Percentiles rank a stretch among this genome's conserved stretches.
These are phyloP conservation scores for Flaveria linearis DNA, from an alignment of 129 eudicot species.

Conservation along the genomic window DNA sequence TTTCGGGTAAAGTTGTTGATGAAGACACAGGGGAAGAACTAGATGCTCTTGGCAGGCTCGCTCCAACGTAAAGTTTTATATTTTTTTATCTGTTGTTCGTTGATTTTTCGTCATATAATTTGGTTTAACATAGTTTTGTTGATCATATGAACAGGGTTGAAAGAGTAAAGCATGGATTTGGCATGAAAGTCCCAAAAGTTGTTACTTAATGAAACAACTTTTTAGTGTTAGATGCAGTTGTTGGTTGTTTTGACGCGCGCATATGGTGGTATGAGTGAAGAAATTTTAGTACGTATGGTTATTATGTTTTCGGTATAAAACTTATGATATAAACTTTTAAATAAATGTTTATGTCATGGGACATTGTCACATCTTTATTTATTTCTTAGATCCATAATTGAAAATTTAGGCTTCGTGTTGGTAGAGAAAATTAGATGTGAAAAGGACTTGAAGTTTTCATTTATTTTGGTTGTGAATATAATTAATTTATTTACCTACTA, in stretches of 20 bases:
- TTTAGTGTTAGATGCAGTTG: neutral
- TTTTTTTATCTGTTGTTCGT: neutral
- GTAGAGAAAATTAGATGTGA: constrained; percentile 17
- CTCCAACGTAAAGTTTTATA: constrained; percentile 79
- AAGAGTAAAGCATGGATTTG: constrained; percentile 75
- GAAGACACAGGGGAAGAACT: constrained; percentile 68
- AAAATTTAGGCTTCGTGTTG: neutral
- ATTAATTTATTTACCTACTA: constrained; percentile 21
- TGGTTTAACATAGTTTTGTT: constrained; percentile 9
- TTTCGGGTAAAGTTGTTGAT: constrained; percentile 82
- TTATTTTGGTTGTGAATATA: constrained; percentile 12
- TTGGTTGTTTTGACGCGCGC: neutral
- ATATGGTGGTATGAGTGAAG: constrained; percentile 19
- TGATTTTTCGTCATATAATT: constrained; percentile 6
- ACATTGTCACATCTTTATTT: constrained; percentile 8
- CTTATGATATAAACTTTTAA: constrained; percentile 13
- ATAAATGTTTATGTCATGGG: constrained; percentile 14
- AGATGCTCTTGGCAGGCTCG: constrained; percentile 84
- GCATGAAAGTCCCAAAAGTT: constrained; percentile 74
- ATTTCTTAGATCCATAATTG: neutral
- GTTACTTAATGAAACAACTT: constrained; percentile 34
- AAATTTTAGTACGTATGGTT: constrained; percentile 18
- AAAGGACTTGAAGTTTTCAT: neutral
- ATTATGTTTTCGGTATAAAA: constrained; percentile 4
- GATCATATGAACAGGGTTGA: constrained; percentile 66